Evolutionary conservation across 805 yeast species (phyloP).

Genomic region (Danielozyma ontarioensis): DNA sequence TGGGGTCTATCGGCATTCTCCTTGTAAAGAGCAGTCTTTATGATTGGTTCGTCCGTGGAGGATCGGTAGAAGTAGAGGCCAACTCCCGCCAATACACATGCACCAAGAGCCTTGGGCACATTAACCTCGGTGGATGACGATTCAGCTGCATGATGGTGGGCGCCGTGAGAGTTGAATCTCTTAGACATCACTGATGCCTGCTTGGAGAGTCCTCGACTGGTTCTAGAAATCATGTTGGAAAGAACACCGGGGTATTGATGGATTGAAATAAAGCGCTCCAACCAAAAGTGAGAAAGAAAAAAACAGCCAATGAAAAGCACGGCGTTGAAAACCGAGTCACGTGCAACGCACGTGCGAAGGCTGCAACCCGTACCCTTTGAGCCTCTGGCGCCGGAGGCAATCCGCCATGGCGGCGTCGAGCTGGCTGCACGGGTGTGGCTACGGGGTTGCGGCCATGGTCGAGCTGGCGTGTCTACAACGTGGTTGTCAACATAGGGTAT

Average conservation of each 20-base stretch:
- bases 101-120: slow-evolving; percentile 14
- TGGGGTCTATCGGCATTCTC: slow-evolving; percentile 24
- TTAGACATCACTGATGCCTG: neutral
- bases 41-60: slow-evolving; percentile 29
- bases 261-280: too few species aligned
- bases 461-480: too few species aligned
- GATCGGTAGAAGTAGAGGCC: slow-evolving; percentile 13
- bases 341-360: too few species aligned
- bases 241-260: too few species aligned
- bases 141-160: neutral
- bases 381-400: too few species aligned
- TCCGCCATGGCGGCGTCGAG: too few species aligned
- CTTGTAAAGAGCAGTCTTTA: slow-evolving; percentile 34
- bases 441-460: too few species aligned
- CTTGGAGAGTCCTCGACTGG: neutral
- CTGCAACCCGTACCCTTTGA: too few species aligned
- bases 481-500: too few species aligned
- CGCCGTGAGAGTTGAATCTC: neutral
- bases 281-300: neutral
- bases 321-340: too few species aligned
- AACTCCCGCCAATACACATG: slow-evolving; percentile 13
- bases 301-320: neutral
- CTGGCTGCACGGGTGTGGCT: too few species aligned
- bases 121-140: slow-evolving; percentile 7
- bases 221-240: neutral